phyloP scores from a whole-genome alignment of 164 flowering plant species.

The Chimonanthus salicifolius region DNA sequence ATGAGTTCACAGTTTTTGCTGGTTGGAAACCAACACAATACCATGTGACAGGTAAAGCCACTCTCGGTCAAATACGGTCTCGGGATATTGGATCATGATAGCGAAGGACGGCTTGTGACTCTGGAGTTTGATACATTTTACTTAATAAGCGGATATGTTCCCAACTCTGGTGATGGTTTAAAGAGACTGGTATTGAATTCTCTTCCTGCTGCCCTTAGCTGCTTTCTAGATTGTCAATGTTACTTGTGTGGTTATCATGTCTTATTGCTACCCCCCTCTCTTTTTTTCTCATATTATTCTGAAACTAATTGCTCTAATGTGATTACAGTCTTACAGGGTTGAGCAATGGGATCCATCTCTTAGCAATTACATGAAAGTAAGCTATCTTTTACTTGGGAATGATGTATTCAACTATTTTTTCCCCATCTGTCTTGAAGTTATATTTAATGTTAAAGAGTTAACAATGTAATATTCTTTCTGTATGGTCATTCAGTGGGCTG shows the following conservation, averaged over 20 bases:
- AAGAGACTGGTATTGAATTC: slow-evolving; percentile 61
- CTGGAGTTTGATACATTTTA: slow-evolving; percentile 85
- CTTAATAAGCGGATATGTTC: slow-evolving; percentile 71
- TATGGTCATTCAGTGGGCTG: not conserved
- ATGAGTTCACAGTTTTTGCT: not conserved
- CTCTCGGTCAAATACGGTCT: slow-evolving; percentile 84
- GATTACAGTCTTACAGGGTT: slow-evolving; percentile 68
- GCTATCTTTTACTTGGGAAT: slow-evolving; percentile 11
- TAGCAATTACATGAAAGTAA: slow-evolving; percentile 78
- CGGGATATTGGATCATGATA: slow-evolving; percentile 84
- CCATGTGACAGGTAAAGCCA: slow-evolving; percentile 66
- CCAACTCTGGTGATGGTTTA: slow-evolving; percentile 97
- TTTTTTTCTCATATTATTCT: not conserved
- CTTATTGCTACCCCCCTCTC: too few species aligned
- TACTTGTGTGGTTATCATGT: not conserved
- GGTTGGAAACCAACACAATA: not conserved
- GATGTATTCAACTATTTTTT: not conserved
- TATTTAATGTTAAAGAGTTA: not conserved
- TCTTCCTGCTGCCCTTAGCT: not conserved
- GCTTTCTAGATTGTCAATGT: not conserved
- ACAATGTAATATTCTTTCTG: not conserved
- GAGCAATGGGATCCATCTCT: slow-evolving; percentile 87
- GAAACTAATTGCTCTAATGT: slow-evolving; percentile 4
- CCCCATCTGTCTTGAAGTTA: not conserved
- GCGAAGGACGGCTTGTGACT: slow-evolving; percentile 88